phyloP scores from a whole-genome alignment of 2,329 filamentous ascomycete genomes.

The Aureobasidium lini region DNA sequence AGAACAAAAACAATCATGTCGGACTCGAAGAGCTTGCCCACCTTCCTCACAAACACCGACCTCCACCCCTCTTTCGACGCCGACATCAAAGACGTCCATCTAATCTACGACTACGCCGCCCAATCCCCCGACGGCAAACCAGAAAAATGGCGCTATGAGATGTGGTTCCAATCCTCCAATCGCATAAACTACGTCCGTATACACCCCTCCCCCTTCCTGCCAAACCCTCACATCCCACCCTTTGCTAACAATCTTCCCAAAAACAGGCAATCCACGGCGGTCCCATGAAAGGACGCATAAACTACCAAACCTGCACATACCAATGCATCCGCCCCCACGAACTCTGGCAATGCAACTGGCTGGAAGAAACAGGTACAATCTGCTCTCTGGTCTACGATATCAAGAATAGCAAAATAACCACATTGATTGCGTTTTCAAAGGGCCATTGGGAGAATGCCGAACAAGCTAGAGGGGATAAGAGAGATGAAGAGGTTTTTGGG shows the following conservation, averaged over 20 bases:
- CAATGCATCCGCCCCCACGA: slow-evolving; percentile 52
- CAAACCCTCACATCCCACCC: not conserved
- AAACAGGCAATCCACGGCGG: slow-evolving; percentile 52
- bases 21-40: not conserved
- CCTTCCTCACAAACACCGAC: slow-evolving; percentile 23
- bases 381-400: slow-evolving; percentile 52
- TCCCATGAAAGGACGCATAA: slow-evolving; percentile 49
- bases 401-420: slow-evolving; percentile 40
- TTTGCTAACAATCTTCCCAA: not conserved
- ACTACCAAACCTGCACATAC: slow-evolving; percentile 48
- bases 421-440: slow-evolving; percentile 47
- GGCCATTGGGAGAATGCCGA: slow-evolving; percentile 46
- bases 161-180: slow-evolving; percentile 52
- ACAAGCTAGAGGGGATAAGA: slow-evolving; percentile 50
- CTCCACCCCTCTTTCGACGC: slow-evolving; percentile 34
- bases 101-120: slow-evolving; percentile 52
- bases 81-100: slow-evolving; percentile 47
- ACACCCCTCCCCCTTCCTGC: not conserved
- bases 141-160: slow-evolving; percentile 55
- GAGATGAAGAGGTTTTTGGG: slow-evolving; percentile 43
- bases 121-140: slow-evolving; percentile 40
- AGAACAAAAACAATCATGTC: not conserved
- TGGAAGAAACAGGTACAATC: slow-evolving; percentile 53
- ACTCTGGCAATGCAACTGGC: slow-evolving; percentile 54
- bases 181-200: slow-evolving; percentile 31